Base-by-base conservation (phyloP, 345 rosid species). In the Hibiscus trionum region DNA sequence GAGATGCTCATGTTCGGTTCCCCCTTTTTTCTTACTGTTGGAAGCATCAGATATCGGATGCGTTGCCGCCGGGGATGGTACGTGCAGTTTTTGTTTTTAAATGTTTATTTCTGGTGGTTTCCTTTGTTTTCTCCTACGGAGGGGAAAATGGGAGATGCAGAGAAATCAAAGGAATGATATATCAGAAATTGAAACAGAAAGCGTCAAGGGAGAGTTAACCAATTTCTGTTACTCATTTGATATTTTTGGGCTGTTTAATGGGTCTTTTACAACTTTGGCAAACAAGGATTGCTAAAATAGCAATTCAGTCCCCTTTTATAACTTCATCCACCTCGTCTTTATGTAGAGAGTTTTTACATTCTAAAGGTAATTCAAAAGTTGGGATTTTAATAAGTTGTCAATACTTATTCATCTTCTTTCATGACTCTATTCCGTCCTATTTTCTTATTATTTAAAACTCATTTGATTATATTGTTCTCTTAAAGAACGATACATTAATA, bases 61-160 rank as follows among this genome's bases (percentile, higher is more conserved):
- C 84, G 82, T 75, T 83, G 81, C 87, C 87, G 82, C 86, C 83
- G 80, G 92, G 85, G 80, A 76, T 80, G 75, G 57, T n/a, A n/a
- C n/a, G n/a, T 76, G 74, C 73, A 52, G 81, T 65, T 67, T 47
- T 52, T 11, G 12, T 46, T 46, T 8, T 42, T 44, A 44, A 44
- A 44, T 44, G 47, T 44, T 44, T 44, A 44, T 44, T 50, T 39
- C 2, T 7, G 44, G 44, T 39, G 1, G 44, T 39, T 39, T 58
- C 81, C 85, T 78, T 75, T 68, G 73, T 72, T 77, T 80, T 78
- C 84, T 83, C 77, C 77, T 78, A 37, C 1, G 39, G 39, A 35
- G 9, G 1, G 42, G 42, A 9, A 67, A 68, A 27, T 61, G 68
- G 63, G 77, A 69, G 79, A 82, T 77, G 81, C 84, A 75, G 90